These are phyloP conservation scores for Aphanomyces stellatus DNA, from an alignment of 352 stramenopile genomes.

Conservation along the genomic window DNA sequence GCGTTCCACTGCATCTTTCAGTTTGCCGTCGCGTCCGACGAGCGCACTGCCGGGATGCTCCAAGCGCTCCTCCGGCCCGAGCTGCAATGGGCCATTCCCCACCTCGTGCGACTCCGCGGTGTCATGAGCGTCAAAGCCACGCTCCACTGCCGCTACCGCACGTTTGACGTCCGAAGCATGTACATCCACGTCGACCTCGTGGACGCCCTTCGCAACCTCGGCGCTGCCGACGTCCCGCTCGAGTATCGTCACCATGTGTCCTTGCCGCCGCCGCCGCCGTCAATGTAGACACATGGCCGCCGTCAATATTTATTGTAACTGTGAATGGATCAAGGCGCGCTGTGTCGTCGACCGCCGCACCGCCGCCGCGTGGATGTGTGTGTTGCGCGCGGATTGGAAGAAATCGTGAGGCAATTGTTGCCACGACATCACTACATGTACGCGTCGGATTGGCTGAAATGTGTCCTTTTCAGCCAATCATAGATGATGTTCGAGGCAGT, in stretches of 20 bases:
- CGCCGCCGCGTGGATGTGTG: no score
- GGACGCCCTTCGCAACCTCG: not conserved
- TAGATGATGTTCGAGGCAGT: not conserved
- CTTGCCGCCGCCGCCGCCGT: no score
- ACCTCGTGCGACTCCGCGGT: not conserved
- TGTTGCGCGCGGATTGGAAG: not conserved
- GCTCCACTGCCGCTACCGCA: slow-evolving; percentile 14
- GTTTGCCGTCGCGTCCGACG: not conserved
- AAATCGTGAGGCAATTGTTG: not conserved
- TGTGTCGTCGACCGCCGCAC: no score
- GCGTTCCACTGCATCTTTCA: slow-evolving; percentile 10
- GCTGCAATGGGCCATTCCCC: not conserved
- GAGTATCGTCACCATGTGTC: no score
- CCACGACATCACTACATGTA: not conserved
- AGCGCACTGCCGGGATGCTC: not conserved
- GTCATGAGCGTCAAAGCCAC: not conserved
- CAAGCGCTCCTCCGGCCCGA: not conserved
- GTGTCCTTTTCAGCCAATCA: not conserved
- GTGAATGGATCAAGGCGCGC: no score
- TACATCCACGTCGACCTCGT: slow-evolving; percentile 9
- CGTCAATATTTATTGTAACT: no score
- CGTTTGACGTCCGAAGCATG: slow-evolving; percentile 12
- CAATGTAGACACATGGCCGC: no score
- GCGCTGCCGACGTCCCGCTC: not conserved
- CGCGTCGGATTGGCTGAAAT: not conserved